These are phyloP conservation scores for Elsinoe ampelina DNA, from an alignment of 2,329 filamentous ascomycete genomes.

Conservation along the genomic window DNA sequence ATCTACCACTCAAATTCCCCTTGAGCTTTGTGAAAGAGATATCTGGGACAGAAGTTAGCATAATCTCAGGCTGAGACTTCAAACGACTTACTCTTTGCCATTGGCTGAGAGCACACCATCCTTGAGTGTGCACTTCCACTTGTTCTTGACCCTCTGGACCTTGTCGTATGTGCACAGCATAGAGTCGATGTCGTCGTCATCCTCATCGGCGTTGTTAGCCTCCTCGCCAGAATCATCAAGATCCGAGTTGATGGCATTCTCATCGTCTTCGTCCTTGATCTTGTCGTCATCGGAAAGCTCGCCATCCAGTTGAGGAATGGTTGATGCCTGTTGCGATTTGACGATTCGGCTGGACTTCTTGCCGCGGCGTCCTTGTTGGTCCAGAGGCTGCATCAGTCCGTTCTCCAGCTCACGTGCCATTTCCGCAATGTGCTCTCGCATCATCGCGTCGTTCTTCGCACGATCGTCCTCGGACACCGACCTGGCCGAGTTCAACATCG, in stretches of 20 bases:
- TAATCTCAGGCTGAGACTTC: slow-evolving; percentile 20
- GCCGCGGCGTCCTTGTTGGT: slow-evolving; percentile 39
- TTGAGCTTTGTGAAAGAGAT: slow-evolving; percentile 94
- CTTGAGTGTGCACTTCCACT: slow-evolving; percentile 91
- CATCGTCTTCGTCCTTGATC: slow-evolving; percentile 52
- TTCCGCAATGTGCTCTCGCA: slow-evolving; percentile 59
- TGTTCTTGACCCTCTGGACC: slow-evolving; percentile 98
- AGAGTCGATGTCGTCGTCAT: slow-evolving; percentile 75
- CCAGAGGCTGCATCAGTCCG: slow-evolving; percentile 65
- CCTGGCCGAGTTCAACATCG: slow-evolving; percentile 50
- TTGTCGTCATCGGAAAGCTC: slow-evolving; percentile 44
- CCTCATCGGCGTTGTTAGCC: slow-evolving; percentile 55
- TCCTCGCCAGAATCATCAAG: slow-evolving; percentile 85
- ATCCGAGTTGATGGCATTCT: slow-evolving; percentile 97
- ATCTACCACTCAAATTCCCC: slow-evolving; percentile 94
- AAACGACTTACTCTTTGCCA: slow-evolving; percentile 62
- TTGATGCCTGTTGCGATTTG: slow-evolving; percentile 5
- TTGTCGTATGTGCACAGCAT: slow-evolving; percentile 99
- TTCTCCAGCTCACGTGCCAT: slow-evolving; percentile 62
- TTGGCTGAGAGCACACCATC: slow-evolving; percentile 91
- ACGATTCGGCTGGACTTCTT: not conserved
- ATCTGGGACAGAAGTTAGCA: slow-evolving; percentile 37
- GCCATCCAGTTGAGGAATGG: slow-evolving; percentile 45
- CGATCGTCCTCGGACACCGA: slow-evolving; percentile 43
- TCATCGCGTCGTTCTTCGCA: slow-evolving; percentile 56